A percentile compares a stretch with the other conserved stretches of the same genome.
Conservation (phyloP, 179 eudicot species). For the Drosera spatulata region DNA sequence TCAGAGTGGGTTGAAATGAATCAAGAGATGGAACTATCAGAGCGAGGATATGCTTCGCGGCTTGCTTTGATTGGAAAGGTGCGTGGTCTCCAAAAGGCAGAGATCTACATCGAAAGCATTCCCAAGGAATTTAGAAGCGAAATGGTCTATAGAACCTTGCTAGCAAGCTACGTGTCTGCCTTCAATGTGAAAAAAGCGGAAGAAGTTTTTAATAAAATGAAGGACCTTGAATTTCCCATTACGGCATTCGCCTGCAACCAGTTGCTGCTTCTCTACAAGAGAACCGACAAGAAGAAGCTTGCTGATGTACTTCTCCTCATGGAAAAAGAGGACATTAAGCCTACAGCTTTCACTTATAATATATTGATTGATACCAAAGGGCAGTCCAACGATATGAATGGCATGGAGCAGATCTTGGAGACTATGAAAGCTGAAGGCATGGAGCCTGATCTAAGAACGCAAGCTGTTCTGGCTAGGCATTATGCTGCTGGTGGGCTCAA, state of each 20-base stretch:
- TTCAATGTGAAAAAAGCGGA: slow-evolving; percentile 47
- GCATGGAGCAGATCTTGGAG: slow-evolving; percentile 80
- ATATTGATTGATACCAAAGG: slow-evolving; percentile 78
- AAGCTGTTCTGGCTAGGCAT: slow-evolving; percentile 42
- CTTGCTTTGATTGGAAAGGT: slow-evolving; percentile 70
- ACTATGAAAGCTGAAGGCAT: slow-evolving; percentile 77
- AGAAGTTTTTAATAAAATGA: slow-evolving; percentile 73
- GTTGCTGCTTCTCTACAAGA: slow-evolving; percentile 67
- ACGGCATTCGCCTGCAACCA: slow-evolving; percentile 61
- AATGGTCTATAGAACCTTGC: slow-evolving; percentile 49
- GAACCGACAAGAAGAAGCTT: slow-evolving; percentile 55
- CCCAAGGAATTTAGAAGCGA: slow-evolving; percentile 57
- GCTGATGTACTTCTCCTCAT: slow-evolving; percentile 63
- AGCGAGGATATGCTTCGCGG: slow-evolving; percentile 61
- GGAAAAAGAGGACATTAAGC: slow-evolving; percentile 79
- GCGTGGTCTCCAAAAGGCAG: slow-evolving; percentile 56
- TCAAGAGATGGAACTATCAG: slow-evolving; percentile 32
- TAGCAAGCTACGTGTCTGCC: slow-evolving; percentile 47
- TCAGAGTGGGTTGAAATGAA: slow-evolving; percentile 68
- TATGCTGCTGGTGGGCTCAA: slow-evolving; percentile 47
- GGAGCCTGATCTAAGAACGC: slow-evolving; percentile 26
- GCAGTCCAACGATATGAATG: slow-evolving; percentile 43
- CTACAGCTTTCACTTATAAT: slow-evolving; percentile 51
- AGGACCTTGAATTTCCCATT: slow-evolving; percentile 39
- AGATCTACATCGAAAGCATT: slow-evolving; percentile 43